A percentile compares a stretch with the other conserved stretches of the same genome.
These are phyloP conservation scores for Lophiotrema nucula DNA, from an alignment of 495 filamentous ascomycete species.

Conservation along the genomic window DNA sequence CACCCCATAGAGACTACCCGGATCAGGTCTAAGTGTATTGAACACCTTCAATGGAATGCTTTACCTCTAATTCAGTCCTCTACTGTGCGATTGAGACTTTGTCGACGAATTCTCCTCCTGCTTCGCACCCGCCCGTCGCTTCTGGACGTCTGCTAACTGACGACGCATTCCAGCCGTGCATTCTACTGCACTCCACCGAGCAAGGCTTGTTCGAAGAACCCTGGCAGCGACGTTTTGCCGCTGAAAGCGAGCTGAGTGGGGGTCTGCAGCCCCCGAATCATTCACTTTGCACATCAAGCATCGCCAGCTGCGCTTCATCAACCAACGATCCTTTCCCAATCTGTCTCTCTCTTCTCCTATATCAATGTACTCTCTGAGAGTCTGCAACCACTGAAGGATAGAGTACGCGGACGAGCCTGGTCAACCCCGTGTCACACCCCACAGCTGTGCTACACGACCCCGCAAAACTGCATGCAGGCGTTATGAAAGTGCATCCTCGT, in stretches of 20 bases:
- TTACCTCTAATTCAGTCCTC: background rate
- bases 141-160: background rate
- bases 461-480: slow-evolving; percentile 24
- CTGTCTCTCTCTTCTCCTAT: background rate
- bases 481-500: slow-evolving; percentile 1
- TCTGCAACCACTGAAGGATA: no score
- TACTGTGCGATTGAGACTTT: background rate
- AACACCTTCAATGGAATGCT: no score
- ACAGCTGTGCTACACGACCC: slow-evolving; percentile 24
- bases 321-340: background rate
- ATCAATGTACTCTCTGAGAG: slow-evolving; percentile 3
- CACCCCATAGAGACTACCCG: background rate
- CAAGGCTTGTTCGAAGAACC: slow-evolving; percentile 18
- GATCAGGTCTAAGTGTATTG: no score
- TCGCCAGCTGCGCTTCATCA: slow-evolving; percentile 1
- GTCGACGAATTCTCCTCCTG: background rate
- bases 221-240: slow-evolving; percentile 26
- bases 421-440: slow-evolving; percentile 15
- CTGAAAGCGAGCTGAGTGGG: slow-evolving; percentile 28
- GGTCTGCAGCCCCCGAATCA: background rate
- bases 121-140: background rate
- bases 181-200: slow-evolving; percentile 13
- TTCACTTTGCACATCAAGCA: background rate
- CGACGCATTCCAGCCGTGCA: slow-evolving; percentile 7
- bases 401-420: background rate